These are phyloP conservation scores for Spongospora subterranea DNA, from an alignment of 208 protist species.

Conservation along the genomic window DNA sequence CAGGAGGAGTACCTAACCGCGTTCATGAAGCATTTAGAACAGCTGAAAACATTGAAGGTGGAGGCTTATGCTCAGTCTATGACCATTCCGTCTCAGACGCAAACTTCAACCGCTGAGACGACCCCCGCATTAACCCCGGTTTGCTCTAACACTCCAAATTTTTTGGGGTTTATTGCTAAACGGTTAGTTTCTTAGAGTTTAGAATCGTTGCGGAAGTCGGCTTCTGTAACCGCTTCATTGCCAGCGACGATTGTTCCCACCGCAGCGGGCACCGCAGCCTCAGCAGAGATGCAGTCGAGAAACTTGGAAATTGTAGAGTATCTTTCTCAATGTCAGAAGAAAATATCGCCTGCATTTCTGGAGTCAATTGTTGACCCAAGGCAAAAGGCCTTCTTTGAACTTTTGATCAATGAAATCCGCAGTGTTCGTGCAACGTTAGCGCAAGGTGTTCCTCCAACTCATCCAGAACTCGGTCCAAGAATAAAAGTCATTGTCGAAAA, in stretches of 20 bases:
- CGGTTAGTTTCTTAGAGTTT: not conserved
- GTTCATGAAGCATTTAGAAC: slow-evolving; percentile 25
- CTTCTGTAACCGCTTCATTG: not conserved
- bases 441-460: not conserved
- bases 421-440: not conserved
- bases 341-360: slow-evolving; percentile 34
- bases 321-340: slow-evolving; percentile 47
- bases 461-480: slow-evolving; percentile 17
- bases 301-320: slow-evolving; percentile 24
- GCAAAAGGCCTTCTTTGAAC: slow-evolving; percentile 40
- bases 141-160: too few species aligned
- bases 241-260: not conserved
- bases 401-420: not conserved
- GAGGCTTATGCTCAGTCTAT: slow-evolving; percentile 24
- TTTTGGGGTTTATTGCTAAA: too few species aligned
- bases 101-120: not conserved
- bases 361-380: not conserved
- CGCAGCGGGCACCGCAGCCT: too few species aligned
- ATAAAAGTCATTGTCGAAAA: slow-evolving; percentile 52
- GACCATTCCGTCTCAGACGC: not conserved
- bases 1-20: slow-evolving; percentile 54
- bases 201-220: not conserved
- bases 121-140: too few species aligned
- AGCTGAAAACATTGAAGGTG: slow-evolving; percentile 47
- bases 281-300: not conserved